Base-by-base conservation (phyloP, 768 basidiomycete species). In the Stropharia rugosoannulata region DNA sequence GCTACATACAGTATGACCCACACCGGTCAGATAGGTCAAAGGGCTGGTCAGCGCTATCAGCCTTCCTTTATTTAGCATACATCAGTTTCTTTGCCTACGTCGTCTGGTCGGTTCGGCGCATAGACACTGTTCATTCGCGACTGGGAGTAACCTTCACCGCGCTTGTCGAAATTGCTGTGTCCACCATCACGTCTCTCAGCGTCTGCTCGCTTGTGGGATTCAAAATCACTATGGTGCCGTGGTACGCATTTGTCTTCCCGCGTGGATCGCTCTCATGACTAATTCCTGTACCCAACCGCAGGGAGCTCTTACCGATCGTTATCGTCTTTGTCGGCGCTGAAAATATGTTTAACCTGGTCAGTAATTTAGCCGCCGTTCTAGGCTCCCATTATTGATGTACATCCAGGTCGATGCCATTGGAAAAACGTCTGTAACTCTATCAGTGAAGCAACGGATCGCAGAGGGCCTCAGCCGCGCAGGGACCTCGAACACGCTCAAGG, bases 261-360 rank as follows among this genome's bases (percentile, higher is more conserved):
- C 49, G 56, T 54, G 48, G 51, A 51, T 42, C 35, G 25, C 49
- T 32, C 40, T 35, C 35, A 16, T 27, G 50, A 43, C 37, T 43
- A 44, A 53, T 50, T 46, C 35, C 15, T 38, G 43, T 50, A n/a
- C 16, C 32, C 48, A 32, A 32, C 25, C 49, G 27, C 45, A 93
- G 91, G 91, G 87, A 90, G 66, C 73, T 96, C 40, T 77, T 99
- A 49, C 95, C 95, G 1, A 90, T 98, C 55, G 89, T 97, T 37
- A 94, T 99, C 49, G 84, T 95, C 6, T 95, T 98, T 61, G 90
- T 96, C 12, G 96, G 96, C 2, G 90, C 93, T 2, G 96, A 98
- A 74, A 98, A 98, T 64, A 98, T 98, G 95, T 92, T 94, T 68
- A 90, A 87, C 64, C 76, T 99, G 68, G 94, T 94, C 69, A 59